A percentile compares a stretch with the other conserved stretches of the same genome.
phyloP scores from a whole-genome alignment of 164 flowering plant species.

The Magnolia kwangsiensis region DNA sequence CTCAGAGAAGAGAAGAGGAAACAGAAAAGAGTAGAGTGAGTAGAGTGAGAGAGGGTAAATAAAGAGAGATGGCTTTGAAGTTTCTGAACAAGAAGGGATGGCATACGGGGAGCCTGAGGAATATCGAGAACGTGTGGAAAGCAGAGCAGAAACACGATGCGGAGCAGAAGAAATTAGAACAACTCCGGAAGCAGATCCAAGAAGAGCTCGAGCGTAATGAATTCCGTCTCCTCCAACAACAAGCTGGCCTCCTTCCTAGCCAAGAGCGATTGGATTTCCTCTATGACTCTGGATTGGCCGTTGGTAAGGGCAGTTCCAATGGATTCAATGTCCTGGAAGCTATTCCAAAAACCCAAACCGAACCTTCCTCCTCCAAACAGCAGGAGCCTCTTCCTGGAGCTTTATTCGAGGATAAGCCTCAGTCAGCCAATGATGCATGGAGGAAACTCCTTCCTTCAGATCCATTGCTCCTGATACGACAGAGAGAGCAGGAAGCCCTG shows the following conservation, averaged over 20 bases:
- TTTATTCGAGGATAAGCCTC: slow-evolving; percentile 87
- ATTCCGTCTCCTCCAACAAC: slow-evolving; percentile 84
- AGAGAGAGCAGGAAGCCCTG: slow-evolving; percentile 90
- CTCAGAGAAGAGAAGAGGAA: slow-evolving; percentile 1
- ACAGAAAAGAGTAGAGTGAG: background rate
- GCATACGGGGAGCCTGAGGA: slow-evolving; percentile 96
- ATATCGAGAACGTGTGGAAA: slow-evolving; percentile 98
- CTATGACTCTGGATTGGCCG: slow-evolving; percentile 90
- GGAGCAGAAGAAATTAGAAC: slow-evolving; percentile 87
- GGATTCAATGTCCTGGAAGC: slow-evolving; percentile 67
- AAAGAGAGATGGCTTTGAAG: slow-evolving; percentile 68
- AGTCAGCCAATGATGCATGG: slow-evolving; percentile 95
- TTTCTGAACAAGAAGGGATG: slow-evolving; percentile 99
- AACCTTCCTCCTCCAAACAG: slow-evolving; percentile 32
- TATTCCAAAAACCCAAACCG: slow-evolving; percentile 23
- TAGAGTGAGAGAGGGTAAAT: background rate
- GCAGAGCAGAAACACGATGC: slow-evolving; percentile 96
- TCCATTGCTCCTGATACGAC: slow-evolving; percentile 88
- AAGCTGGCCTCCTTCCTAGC: slow-evolving; percentile 82
- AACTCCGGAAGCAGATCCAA: slow-evolving; percentile 83
- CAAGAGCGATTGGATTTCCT: slow-evolving; percentile 95
- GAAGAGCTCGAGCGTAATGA: slow-evolving; percentile 87
- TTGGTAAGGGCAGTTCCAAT: slow-evolving; percentile 60
- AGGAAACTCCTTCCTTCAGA: slow-evolving; percentile 95
- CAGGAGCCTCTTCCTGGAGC: slow-evolving; percentile 70